Conservation (phyloP, 2,329 filamentous ascomycete genomes). For the Botrytis galanthina region DNA sequence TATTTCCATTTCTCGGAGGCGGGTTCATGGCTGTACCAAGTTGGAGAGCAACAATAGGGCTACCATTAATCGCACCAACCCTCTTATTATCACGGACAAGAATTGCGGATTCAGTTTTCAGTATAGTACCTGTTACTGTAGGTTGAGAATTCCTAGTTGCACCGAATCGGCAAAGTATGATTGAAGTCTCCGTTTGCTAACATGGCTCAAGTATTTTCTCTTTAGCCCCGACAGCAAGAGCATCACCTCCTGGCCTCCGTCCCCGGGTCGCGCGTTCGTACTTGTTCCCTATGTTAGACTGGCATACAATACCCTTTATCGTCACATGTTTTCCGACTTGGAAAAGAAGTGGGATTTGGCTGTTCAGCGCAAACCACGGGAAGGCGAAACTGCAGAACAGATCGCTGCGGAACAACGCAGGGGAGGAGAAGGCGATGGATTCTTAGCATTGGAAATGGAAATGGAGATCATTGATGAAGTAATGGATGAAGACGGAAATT, state of each 20-base stretch:
- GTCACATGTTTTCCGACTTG: constrained; percentile 30
- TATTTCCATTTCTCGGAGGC: constrained; percentile 34
- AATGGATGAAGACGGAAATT: constrained; percentile 16
- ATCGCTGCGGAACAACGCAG: constrained; percentile 39
- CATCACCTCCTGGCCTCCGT: constrained; percentile 48
- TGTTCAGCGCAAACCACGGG: constrained; percentile 37
- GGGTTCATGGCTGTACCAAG: constrained; percentile 19
- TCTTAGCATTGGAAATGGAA: constrained; percentile 29
- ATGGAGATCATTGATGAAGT: constrained; percentile 27
- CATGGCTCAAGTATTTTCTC: constrained; percentile 33
- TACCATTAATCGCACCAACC: constrained; percentile 66
- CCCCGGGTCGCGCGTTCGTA: constrained; percentile 63
- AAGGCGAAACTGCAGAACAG: constrained; percentile 38
- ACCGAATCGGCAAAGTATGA: neutral
- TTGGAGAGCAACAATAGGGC: constrained; percentile 45
- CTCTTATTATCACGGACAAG: constrained; percentile 66
- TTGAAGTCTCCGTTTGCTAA: constrained; percentile 18
- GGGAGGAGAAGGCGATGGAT: constrained; percentile 36
- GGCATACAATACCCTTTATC: constrained; percentile 61
- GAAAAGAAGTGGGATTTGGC: constrained; percentile 38
- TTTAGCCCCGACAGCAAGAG: constrained; percentile 26
- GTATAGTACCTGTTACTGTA: constrained; percentile 40
- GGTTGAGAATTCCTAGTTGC: constrained; percentile 15
- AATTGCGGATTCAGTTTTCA: constrained; percentile 51
- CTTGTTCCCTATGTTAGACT: constrained; percentile 63